Evolutionary conservation across 192 early-diverging fungal species (phyloP), one percentile per base, ranked within the genome.

Genomic region (Entomortierella chlamydospora): DNA sequence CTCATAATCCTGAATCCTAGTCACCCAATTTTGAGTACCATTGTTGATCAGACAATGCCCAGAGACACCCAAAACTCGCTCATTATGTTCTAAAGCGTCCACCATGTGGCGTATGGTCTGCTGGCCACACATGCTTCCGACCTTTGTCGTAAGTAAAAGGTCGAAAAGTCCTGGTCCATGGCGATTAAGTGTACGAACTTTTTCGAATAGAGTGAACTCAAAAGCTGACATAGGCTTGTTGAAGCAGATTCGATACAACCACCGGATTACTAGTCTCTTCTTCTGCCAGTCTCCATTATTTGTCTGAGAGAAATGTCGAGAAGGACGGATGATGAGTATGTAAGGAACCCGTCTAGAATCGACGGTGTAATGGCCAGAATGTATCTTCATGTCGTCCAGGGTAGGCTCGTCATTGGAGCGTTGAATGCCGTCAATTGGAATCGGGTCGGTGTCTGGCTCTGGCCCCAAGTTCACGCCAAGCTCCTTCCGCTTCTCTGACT

Each of bases 1-100:
- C 33, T 68, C 59, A 41, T 63, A 76, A 25, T 68, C 76, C 39
- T 98, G 96, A 70, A 97, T 95, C 69, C 89, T 89, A 0, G 94
- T 93, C 18, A 96, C 91, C 93, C 94, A 93, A 51, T 82, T 90
- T 18, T 90, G 85, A 11, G 77, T 68, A 81, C 95, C 93, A 86
- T 99, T 98, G 26, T 87, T 91, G 70, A 99, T 94, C 65, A 94
- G 68, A 17, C 96, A 94, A 79, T 99, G 95, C 57, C 95, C 97
- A 84, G 96, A 95, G 26, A 97, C 83, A 9, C 96, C 97, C 91
- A 99, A 96, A 66, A 97, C 91, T 12, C 81, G 79, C 52, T 86
- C 85, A 82, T 99, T 95, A 62, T 93, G 92, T 65, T 88, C 88
- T 90, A 99, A 93, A 26, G 93, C 92, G 54, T 88, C 88, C 22